These are phyloP conservation scores for Plasmodium coatneyi DNA, from an alignment of 169 alveolate genomes.

Conservation along the genomic window DNA sequence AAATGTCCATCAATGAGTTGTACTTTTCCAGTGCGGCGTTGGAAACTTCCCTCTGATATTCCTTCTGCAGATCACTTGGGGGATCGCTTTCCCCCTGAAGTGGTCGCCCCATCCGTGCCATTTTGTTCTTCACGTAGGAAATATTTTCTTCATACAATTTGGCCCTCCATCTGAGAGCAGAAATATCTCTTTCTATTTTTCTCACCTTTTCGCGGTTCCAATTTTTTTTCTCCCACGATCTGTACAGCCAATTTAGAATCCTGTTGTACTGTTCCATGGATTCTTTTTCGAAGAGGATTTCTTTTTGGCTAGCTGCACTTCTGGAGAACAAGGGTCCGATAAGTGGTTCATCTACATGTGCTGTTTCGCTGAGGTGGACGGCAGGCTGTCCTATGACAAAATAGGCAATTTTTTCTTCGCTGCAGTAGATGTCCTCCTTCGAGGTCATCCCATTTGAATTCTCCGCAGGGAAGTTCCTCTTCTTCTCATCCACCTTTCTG, in stretches of 20 bases:
- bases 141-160: slow-evolving; percentile 20
- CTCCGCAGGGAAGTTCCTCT: background rate
- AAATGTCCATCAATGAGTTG: background rate
- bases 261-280: slow-evolving; percentile 8
- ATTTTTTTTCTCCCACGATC: background rate
- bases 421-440: background rate
- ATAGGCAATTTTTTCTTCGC: background rate
- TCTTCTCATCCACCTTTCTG: background rate
- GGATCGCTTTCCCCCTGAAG: background rate
- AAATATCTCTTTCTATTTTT: slow-evolving; percentile 3
- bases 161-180: background rate
- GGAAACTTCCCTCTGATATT: slow-evolving; percentile 1
- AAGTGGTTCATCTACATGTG: background rate
- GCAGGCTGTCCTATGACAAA: background rate
- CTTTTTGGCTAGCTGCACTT: background rate
- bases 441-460: background rate
- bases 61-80: background rate
- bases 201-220: slow-evolving; percentile 5
- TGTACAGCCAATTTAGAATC: background rate
- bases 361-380: background rate
- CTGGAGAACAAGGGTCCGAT: background rate
- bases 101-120: background rate
- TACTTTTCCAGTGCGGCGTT: slow-evolving; percentile 1
- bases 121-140: slow-evolving; percentile 1
- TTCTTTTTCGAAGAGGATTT: background rate